These are phyloP conservation scores for Phyllosticta paracitricarpa DNA, from an alignment of 2,329 filamentous ascomycete genomes.

Conservation along the genomic window DNA sequence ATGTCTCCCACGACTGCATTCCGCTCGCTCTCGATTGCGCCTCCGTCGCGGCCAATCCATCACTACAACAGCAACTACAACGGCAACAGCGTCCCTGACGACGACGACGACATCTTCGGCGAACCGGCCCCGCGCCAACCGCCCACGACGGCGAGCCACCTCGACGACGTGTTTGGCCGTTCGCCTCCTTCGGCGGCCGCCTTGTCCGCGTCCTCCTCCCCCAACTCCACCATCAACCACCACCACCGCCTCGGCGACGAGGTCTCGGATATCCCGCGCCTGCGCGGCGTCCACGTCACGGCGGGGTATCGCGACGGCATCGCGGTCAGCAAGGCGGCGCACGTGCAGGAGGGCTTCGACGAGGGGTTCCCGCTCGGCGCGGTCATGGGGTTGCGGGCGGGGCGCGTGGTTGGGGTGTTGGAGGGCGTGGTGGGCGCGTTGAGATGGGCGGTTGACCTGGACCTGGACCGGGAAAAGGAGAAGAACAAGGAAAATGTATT, in stretches of 20 bases:
- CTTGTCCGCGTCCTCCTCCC: neutral
- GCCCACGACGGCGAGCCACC: slow-evolving; percentile 17
- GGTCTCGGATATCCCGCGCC: slow-evolving; percentile 61
- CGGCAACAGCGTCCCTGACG: neutral
- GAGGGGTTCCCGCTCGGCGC: slow-evolving; percentile 81
- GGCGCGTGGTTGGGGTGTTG: slow-evolving; percentile 64
- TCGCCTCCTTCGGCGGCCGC: slow-evolving; percentile 11
- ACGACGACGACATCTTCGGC: slow-evolving; percentile 9
- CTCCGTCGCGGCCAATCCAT: neutral
- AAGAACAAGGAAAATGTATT: slow-evolving; percentile 4
- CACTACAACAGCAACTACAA: neutral
- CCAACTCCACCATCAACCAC: slow-evolving; percentile 14
- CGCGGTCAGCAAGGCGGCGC: slow-evolving; percentile 59
- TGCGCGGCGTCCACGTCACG: slow-evolving; percentile 68
- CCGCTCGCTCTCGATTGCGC: neutral
- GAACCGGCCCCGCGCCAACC: slow-evolving; percentile 10
- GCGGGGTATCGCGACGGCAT: slow-evolving; percentile 88
- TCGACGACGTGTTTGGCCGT: slow-evolving; percentile 40
- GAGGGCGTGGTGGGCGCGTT: slow-evolving; percentile 57
- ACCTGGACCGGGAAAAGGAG: slow-evolving; percentile 9
- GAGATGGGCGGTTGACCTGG: slow-evolving; percentile 10
- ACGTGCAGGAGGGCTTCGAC: slow-evolving; percentile 83
- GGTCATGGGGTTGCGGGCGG: slow-evolving; percentile 63
- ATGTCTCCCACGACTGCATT: slow-evolving; percentile 6
- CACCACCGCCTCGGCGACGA: slow-evolving; percentile 24